Base-by-base conservation (phyloP, 345 rosid genomes). In the Lagerstroemia speciosa region DNA sequence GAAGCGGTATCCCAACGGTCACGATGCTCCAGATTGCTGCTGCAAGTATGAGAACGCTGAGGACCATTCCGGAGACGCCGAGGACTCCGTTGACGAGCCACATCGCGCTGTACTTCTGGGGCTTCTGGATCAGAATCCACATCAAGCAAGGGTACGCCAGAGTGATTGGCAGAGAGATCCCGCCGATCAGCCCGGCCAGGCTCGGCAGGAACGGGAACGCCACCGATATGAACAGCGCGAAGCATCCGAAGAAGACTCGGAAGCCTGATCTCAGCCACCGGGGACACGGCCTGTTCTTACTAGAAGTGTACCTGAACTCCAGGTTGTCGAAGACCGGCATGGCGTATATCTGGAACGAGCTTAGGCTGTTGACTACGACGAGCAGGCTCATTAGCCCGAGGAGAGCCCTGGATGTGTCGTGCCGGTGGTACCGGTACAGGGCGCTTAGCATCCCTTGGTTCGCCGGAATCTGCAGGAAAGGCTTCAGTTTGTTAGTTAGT, bases 291-390 rank as follows among this genome's bases (percentile, higher is more conserved):
- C 70, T 76, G 52, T 71, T 75, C 73, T 30, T 70, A 57, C 69
- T 80, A 78, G 78, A 74, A 1, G 83, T 85, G 52, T 77, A 85
- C 71, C 76, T 78, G 41, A 80, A 67, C 73, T 87, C 88, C 34
- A 87, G 64, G 65, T 79, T 82, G 76, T 87, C 90, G 30, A 83
- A 83, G 2, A 81, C 84, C 3, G 88, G 90, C 88, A 82, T 87
- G 2, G 89, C 88, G 32, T 83, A 83, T 65, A 87, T 79, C 74
- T 85, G 88, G 71, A 85, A 83, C 1, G 87, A 80, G 75, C 83
- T 83, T 63, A 85, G 81, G 73, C 84, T 68, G 81, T 78, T 83
- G 22, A 83, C 41, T 36, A 85, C 81, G n/a, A 87, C 72, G 20
- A 87, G 79, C 16, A 84, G 45, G 65, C 88, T 74, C 61, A 81